Percentiles rank a stretch among this genome's conserved stretches.
These are phyloP conservation scores for Lanmaoa pseudosensibilis DNA, from an alignment of 768 basidiomycete species.

Conservation along the genomic window DNA sequence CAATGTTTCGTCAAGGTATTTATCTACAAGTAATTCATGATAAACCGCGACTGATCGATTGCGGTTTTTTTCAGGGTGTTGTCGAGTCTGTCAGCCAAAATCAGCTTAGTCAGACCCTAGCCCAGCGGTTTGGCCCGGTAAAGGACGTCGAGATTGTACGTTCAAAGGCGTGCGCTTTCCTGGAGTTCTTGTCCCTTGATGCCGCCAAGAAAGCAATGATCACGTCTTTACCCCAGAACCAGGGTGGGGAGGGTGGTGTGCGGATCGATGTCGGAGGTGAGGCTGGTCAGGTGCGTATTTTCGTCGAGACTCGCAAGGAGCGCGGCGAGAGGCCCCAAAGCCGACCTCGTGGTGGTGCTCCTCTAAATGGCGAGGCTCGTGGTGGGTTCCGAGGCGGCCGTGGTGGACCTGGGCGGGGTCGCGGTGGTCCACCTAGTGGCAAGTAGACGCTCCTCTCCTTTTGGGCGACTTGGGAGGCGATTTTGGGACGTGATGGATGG, in stretches of 20 bases:
- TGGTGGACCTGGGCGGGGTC: constrained; percentile 45
- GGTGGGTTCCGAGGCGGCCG: constrained; percentile 50
- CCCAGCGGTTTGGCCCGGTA: constrained; percentile 71
- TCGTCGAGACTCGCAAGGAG: constrained; percentile 90
- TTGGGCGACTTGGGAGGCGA: not conserved
- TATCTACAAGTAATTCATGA: not conserved
- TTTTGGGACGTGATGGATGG: constrained; percentile 2
- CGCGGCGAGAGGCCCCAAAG: constrained; percentile 73
- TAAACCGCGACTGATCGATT: not conserved
- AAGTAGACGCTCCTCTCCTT: constrained; percentile 19
- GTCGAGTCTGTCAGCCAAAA: constrained; percentile 58
- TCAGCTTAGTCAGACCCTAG: constrained; percentile 51
- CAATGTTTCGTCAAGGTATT: constrained; percentile 92
- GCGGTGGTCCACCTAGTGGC: constrained; percentile 33
- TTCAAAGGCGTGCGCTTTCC: constrained; percentile 88
- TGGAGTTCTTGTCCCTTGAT: constrained; percentile 81
- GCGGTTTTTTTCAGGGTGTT: constrained; percentile 57
- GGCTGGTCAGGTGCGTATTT: constrained; percentile 53
- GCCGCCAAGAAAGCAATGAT: constrained; percentile 84
- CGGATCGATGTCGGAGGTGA: constrained; percentile 68
- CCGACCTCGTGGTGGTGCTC: constrained; percentile 61
- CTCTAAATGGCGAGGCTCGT: constrained; percentile 47
- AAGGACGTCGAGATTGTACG: constrained; percentile 90
- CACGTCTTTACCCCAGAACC: constrained; percentile 57
- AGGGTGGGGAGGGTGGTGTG: constrained; percentile 90